Evolutionary conservation across 2,329 filamentous ascomycete genomes (phyloP).

Genomic region (Pestalotiopsis sp.): DNA sequence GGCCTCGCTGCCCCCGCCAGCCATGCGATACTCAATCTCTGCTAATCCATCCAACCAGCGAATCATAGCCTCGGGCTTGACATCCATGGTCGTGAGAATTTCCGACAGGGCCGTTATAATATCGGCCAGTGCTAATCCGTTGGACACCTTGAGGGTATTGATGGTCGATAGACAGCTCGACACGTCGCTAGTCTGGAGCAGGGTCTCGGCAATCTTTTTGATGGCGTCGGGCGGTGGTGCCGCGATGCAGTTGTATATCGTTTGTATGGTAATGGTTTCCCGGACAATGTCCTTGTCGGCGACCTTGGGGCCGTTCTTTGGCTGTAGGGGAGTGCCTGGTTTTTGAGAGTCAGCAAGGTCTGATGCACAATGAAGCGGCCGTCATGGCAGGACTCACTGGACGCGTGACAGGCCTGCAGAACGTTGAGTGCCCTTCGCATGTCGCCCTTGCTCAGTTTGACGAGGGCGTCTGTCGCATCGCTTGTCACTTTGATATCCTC

Average conservation of each 20-base stretch:
- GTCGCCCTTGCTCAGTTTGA: conserved; percentile 88
- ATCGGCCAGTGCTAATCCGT: conserved; percentile 89
- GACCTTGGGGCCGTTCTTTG: conserved; percentile 60
- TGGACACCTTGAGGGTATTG: conserved; percentile 81
- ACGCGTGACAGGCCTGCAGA: conserved; percentile 93
- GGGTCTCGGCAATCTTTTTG: conserved; percentile 77
- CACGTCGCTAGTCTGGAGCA: conserved; percentile 84
- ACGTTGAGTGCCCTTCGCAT: conserved; percentile 96
- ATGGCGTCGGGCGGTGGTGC: conserved; percentile 91
- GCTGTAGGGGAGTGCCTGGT: conserved; percentile 67
- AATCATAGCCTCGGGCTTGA: conserved; percentile 83
- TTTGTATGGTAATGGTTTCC: conserved; percentile 83
- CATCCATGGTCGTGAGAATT: conserved; percentile 79
- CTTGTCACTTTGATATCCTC: conserved; percentile 82
- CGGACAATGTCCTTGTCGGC: conserved; percentile 68
- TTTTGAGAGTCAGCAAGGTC: conserved; percentile 8
- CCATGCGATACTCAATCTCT: conserved; percentile 88
- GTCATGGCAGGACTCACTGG: conserved; percentile 58
- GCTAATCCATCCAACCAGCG: conserved; percentile 90
- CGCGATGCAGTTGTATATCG: conserved; percentile 97
- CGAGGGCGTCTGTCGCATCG: conserved; percentile 80
- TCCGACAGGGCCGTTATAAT: conserved; percentile 87
- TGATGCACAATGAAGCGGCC: background rate
- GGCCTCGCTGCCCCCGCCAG: conserved; percentile 81
- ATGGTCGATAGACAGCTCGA: conserved; percentile 87